phyloP scores from a whole-genome alignment of 805 yeast genomes.

The Ogataea nonfermentans region DNA sequence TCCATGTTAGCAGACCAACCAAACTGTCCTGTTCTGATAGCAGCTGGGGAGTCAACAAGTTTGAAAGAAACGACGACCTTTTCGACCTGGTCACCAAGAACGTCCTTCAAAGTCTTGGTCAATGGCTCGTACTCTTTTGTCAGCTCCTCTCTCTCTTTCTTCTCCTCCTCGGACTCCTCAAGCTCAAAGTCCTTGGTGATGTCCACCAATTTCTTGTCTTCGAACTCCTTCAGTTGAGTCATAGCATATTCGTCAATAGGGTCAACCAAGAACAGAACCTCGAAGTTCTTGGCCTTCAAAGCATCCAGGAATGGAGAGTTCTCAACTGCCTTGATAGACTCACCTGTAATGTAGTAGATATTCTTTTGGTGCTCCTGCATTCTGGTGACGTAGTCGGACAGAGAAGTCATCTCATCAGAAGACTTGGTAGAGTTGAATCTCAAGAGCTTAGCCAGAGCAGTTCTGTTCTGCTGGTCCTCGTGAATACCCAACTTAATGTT shows the following conservation, averaged over 20 bases:
- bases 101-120: constrained; percentile 93
- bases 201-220: constrained; percentile 98
- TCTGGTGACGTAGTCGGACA: constrained; percentile 96
- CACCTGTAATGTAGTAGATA: constrained; percentile 99
- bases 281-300: constrained; percentile 96
- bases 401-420: constrained; percentile 88
- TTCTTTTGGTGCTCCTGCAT: constrained; percentile 99
- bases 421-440: constrained; percentile 98
- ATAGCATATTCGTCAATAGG: constrained; percentile 99
- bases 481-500: constrained; percentile 98
- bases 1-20: constrained; percentile 99
- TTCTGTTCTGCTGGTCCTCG: constrained; percentile 98
- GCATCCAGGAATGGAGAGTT: constrained; percentile 99
- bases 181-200: constrained; percentile 98
- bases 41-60: constrained; percentile 98
- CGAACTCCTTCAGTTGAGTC: constrained; percentile 99
- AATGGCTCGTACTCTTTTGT: constrained; percentile 87
- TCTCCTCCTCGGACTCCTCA: constrained; percentile 98
- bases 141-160: constrained; percentile 90
- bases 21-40: constrained; percentile 99
- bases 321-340: constrained; percentile 94
- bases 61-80: constrained; percentile 98
- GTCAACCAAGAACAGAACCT: constrained; percentile 95
- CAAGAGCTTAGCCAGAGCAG: constrained; percentile 90
- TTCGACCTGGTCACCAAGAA: constrained; percentile 98